Evolutionary conservation across 2,329 filamentous ascomycete species (phyloP), one percentile per base, ranked within the genome.

Genomic region (Penicillium sumatraense): DNA sequence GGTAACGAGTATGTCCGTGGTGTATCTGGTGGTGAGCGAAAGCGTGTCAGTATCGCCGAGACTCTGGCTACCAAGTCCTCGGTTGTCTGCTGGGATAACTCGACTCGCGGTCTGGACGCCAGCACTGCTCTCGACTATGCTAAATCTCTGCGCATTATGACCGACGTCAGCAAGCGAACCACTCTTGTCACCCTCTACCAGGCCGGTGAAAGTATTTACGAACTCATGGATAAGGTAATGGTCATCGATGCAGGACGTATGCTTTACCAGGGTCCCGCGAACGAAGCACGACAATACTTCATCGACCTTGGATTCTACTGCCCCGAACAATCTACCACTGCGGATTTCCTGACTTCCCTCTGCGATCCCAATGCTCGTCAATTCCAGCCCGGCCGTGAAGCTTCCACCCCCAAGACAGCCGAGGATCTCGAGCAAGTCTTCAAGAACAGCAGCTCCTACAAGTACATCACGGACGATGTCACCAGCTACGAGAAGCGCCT

Each of bases 81-180:
- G 0, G 86, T 93, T 1, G 85, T 89, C 29, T 88, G 86, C 59
- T 93, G 89, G 88, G 90, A 93, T 63, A 93, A 93, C 70, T 88
- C 85, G 0, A 93, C 89, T 0, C 81, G 90, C 45, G 90, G 90
- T n/a, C 78, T 93, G 0, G 90, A 95, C 68, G 87, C 89, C 1
- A 89, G 86, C 1, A 93, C 89, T 0, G 90, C 90, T 4, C 79
- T 93, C 4, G 89, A 93, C 66, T 93, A 90, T 63, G 88, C 87
- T 9, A 87, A 86, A 54, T 87, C 85, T 1, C 76, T 89, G 2
- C 81, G 86, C 13, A 82, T 87, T 55, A 89, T 92, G 85, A 93
- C 90, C 3, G 88, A 92, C 58, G 84, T 92, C 57, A 87, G 83
- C 66, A 85, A 90, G 61, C 83, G 87, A 7, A 89, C 87, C 0